Conservation (phyloP, 2,329 filamentous ascomycete species). For the Incumbomyces delicatus region DNA sequence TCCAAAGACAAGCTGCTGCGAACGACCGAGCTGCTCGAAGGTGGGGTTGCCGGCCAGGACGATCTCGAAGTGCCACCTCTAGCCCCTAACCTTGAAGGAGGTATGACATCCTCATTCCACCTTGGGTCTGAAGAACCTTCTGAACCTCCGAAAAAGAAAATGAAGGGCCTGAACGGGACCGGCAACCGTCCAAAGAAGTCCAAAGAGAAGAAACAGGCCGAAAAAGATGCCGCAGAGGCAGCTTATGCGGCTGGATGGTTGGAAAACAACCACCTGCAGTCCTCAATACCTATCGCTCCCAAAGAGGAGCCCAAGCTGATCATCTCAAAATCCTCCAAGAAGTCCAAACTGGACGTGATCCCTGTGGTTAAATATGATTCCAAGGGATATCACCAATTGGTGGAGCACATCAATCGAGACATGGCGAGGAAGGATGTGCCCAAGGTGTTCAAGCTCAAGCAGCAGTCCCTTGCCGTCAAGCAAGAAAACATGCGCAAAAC, state of each 20-base stretch:
- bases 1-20: slow-evolving; percentile 88
- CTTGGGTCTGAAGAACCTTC: slow-evolving; percentile 47
- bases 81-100: slow-evolving; percentile 73
- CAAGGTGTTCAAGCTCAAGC: slow-evolving; percentile 82
- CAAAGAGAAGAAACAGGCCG: slow-evolving; percentile 60
- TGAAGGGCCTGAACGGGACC: slow-evolving; percentile 42
- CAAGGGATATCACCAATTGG: slow-evolving; percentile 92
- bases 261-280: slow-evolving; percentile 31
- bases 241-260: slow-evolving; percentile 60
- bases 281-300: slow-evolving; percentile 40
- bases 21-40: slow-evolving; percentile 77
- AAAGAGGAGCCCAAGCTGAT: slow-evolving; percentile 45
- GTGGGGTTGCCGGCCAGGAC: slow-evolving; percentile 59
- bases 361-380: slow-evolving; percentile 62
- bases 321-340: slow-evolving; percentile 35
- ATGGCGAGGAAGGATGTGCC: slow-evolving; percentile 86
- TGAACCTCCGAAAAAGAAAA: slow-evolving; percentile 42
- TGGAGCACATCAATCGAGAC: slow-evolving; percentile 94
- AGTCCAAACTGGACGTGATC: slow-evolving; percentile 34
- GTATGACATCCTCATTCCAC: slow-evolving; percentile 76
- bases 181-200: slow-evolving; percentile 73
- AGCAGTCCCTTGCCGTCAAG: slow-evolving; percentile 74
- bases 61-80: slow-evolving; percentile 63
- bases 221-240: slow-evolving; percentile 69
- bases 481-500: slow-evolving; percentile 97